Percentiles rank a stretch among this genome's conserved stretches.
Evolutionary conservation across 129 eudicot genomes (phyloP).

Genomic region (Tagetes erecta): DNA sequence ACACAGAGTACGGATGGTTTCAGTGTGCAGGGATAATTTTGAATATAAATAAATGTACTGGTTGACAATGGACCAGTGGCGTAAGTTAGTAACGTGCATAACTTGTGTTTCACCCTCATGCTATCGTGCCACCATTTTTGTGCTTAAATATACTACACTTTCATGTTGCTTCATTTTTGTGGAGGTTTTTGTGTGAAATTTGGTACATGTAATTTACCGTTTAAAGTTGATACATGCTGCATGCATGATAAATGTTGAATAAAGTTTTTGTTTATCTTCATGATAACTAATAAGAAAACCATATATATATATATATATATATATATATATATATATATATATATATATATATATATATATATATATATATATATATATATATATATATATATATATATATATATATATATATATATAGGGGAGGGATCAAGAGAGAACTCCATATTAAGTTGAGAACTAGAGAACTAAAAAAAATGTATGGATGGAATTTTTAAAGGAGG

Average conservation of each 20-base stretch:
- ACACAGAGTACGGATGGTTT: neutral
- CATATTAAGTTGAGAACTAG: too few species aligned
- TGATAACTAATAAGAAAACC: too few species aligned
- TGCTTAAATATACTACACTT: slow-evolving; percentile 16
- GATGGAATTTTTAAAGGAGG: too few species aligned
- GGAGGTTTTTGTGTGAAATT: slow-evolving; percentile 17
- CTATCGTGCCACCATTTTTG: slow-evolving; percentile 19
- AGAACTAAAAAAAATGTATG: too few species aligned
- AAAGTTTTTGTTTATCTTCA: neutral
- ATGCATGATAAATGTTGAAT: neutral
- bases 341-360: too few species aligned
- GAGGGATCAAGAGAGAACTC: too few species aligned
- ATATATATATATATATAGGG: too few species aligned
- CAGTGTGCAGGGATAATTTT: neutral
- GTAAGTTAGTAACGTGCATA: slow-evolving; percentile 26
- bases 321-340: too few species aligned
- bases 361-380: too few species aligned
- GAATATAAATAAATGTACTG: neutral
- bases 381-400: too few species aligned
- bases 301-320: too few species aligned
- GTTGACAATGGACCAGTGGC: slow-evolving; percentile 20
- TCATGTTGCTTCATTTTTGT: slow-evolving; percentile 1
- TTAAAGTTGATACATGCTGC: neutral
- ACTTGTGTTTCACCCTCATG: slow-evolving; percentile 22
- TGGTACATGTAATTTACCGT: slow-evolving; percentile 10